Evolutionary conservation across 495 filamentous ascomycete genomes (phyloP).

Genomic region (Lasiosphaeris hirsuta): DNA sequence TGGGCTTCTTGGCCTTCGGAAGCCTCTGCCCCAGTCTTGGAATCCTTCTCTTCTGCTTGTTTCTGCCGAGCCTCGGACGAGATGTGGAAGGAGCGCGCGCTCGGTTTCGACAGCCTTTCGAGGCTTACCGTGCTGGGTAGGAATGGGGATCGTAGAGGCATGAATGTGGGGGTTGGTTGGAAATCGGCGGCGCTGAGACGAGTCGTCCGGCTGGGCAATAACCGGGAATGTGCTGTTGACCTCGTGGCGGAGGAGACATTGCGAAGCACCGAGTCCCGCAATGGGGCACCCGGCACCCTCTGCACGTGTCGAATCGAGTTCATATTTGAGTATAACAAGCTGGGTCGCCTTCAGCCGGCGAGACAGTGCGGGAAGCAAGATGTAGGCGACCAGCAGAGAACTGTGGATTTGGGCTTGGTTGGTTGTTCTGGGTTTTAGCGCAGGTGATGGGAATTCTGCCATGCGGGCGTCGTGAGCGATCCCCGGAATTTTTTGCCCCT

Average conservation of each 20-base stretch:
- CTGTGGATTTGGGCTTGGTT: neutral
- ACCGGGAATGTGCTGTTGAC: slow-evolving; percentile 56
- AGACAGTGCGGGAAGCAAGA: slow-evolving; percentile 18
- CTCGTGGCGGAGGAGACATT: slow-evolving; percentile 45
- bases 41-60: slow-evolving; percentile 22
- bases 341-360: slow-evolving; percentile 15
- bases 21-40: slow-evolving; percentile 36
- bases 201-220: slow-evolving; percentile 42
- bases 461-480: neutral
- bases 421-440: neutral
- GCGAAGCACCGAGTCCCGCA: slow-evolving; percentile 36
- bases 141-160: slow-evolving; percentile 43
- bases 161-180: slow-evolving; percentile 17
- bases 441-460: neutral
- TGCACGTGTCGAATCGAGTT: slow-evolving; percentile 43
- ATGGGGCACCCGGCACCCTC: slow-evolving; percentile 38
- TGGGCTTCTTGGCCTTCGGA: slow-evolving; percentile 31
- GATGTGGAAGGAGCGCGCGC: slow-evolving; percentile 41
- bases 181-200: slow-evolving; percentile 15
- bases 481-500: slow-evolving; percentile 22
- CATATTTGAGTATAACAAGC: slow-evolving; percentile 34
- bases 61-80: slow-evolving; percentile 34
- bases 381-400: slow-evolving; percentile 7
- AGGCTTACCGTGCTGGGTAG: slow-evolving; percentile 34
- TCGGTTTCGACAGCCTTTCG: slow-evolving; percentile 31